Evolutionary conservation across 768 basidiomycete genomes (phyloP), one percentile per base, ranked within the genome.

Genomic region (Suillus ampliporus): DNA sequence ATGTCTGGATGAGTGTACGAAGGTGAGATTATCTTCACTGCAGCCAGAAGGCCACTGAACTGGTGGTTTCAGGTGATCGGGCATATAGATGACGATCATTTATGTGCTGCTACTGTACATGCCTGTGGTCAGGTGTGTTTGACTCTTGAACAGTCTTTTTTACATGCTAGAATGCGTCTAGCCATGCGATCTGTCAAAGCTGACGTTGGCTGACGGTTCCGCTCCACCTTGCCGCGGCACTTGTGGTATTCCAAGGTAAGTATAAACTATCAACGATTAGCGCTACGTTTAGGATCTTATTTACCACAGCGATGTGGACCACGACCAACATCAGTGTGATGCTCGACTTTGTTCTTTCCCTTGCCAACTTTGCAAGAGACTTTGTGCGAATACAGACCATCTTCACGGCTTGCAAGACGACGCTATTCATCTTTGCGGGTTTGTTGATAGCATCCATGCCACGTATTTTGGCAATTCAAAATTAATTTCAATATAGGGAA

Each of bases 341-440:
- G 74, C 80, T 35, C 74, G 81, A 14, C 77, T 82, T 43, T 89
- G 88, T 65, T 86, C 87, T 0, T 65, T 85, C 11, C 64, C 70
- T 4, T 89, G 87, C 65, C 77, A 83, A 58, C 69, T 89, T 5
- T 89, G 88, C 67, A 83, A 79, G 64, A 78, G 86, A 15, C 73
- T 85, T 26, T 89, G 87, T 63, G 73, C 79, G 2, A 66, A 74
- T 47, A 65, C 67, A 23, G 70, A 84, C 62, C 87, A 88, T 73
- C 74, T 88, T 51, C 87, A 89, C 58, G 85, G 80, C 1, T 73
- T 86, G 5, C 68, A 78, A 23, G 60, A 65, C 2, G 68, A 60
- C 4, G 73, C 76, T 0, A 61, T 80, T 31, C 87, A 89, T 74
- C 78, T 89, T 37, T 89, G 87, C 77, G 86, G 86, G 87, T 86